Evolutionary conservation across 2,329 filamentous ascomycete species (phyloP).

Genomic region (Daldinia eschscholtzii): DNA sequence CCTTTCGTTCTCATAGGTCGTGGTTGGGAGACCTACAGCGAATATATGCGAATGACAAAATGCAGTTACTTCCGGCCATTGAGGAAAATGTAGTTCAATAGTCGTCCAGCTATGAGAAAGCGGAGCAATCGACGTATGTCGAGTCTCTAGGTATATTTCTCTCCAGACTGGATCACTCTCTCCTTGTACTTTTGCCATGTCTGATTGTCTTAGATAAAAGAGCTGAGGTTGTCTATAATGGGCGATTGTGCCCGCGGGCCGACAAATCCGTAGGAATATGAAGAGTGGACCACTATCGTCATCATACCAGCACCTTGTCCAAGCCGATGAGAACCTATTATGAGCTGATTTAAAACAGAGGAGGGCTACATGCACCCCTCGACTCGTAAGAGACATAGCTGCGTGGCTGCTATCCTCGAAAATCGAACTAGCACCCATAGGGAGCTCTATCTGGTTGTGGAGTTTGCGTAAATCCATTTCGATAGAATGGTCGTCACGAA

Average conservation of each 20-base stretch:
- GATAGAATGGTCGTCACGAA: background rate
- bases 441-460: background rate
- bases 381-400: background rate
- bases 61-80: background rate
- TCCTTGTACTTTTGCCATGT: background rate
- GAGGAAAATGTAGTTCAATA: background rate
- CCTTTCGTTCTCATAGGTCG: background rate
- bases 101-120: background rate
- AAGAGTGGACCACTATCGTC: background rate
- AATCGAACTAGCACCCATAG: background rate
- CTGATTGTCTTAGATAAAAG: background rate
- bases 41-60: background rate
- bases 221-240: background rate
- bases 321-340: background rate
- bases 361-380: background rate
- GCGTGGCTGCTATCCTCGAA: background rate
- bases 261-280: background rate
- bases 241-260: background rate
- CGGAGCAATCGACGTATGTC: background rate
- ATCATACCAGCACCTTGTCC: conserved; percentile 3
- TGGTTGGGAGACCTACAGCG: background rate
- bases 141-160: background rate
- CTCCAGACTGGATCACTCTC: background rate
- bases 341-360: background rate
- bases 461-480: background rate